These are phyloP conservation scores for Tubosaeta sp. DNA, from an alignment of 768 basidiomycete genomes.

Conservation along the genomic window DNA sequence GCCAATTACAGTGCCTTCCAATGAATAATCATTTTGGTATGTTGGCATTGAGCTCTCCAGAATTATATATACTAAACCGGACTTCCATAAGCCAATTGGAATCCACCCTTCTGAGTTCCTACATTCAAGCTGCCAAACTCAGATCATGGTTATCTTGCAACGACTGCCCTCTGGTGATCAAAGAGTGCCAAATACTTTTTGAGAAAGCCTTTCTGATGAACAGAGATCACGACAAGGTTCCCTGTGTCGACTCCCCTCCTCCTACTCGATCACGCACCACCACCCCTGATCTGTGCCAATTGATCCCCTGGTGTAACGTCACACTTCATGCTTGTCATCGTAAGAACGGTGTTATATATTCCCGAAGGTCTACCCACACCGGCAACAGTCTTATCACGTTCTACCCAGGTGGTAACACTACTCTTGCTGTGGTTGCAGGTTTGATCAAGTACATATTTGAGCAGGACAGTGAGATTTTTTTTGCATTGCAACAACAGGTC, in stretches of 20 bases:
- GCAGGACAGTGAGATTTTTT: not conserved
- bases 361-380: not conserved
- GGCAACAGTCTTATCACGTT: conserved; percentile 3
- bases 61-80: too few relatives aligned
- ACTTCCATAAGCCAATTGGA: not conserved
- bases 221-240: not conserved
- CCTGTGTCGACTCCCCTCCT: not conserved
- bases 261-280: not conserved
- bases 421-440: not conserved
- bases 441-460: conserved; percentile 6
- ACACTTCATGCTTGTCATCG: not conserved
- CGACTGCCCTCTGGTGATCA: not conserved
- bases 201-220: conserved; percentile 7
- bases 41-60: too few relatives aligned
- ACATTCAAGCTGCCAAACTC: not conserved
- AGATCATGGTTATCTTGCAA: not conserved
- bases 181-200: conserved; percentile 1
- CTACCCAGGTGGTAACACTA: not conserved
- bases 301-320: not conserved
- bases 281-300: not conserved
- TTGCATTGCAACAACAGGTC: conserved; percentile 1
- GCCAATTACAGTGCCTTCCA: not conserved
- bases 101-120: not conserved
- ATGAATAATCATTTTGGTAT: not conserved
- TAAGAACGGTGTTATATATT: not conserved